Percentiles rank a stretch among this genome's conserved stretches.
These are phyloP conservation scores for Pseudomassariella vexata DNA, from an alignment of 2,329 filamentous ascomycete genomes.

Conservation along the genomic window DNA sequence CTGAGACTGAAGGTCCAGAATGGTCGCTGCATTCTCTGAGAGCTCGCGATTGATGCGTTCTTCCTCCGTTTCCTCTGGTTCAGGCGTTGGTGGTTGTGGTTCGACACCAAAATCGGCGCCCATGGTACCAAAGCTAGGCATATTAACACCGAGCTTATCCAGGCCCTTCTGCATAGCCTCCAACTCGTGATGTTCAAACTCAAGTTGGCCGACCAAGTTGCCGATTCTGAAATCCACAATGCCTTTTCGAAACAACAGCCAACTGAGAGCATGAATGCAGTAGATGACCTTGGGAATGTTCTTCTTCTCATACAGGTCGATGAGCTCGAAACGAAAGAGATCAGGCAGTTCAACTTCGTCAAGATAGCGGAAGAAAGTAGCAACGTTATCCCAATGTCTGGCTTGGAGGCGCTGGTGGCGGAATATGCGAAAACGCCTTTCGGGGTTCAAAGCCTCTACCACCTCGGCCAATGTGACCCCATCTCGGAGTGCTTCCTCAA, in stretches of 20 bases:
- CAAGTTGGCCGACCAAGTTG: constrained; percentile 90
- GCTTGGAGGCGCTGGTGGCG: constrained; percentile 80
- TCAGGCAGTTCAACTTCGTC: constrained; percentile 90
- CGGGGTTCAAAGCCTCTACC: constrained; percentile 80
- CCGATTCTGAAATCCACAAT: constrained; percentile 95
- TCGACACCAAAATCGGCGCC: constrained; percentile 91
- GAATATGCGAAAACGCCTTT: constrained; percentile 75
- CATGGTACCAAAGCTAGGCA: constrained; percentile 98
- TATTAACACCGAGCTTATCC: constrained; percentile 88
- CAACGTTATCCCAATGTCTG: constrained; percentile 96
- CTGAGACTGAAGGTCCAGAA: constrained; percentile 82
- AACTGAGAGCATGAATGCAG: constrained; percentile 94
- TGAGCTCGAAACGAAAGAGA: constrained; percentile 92
- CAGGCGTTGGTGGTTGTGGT: constrained; percentile 61
- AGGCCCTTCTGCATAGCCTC: constrained; percentile 96
- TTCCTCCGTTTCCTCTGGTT: constrained; percentile 83
- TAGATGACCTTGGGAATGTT: constrained; percentile 99
- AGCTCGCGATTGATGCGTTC: constrained; percentile 81
- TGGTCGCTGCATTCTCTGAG: constrained; percentile 63
- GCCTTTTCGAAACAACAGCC: constrained; percentile 92
- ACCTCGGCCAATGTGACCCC: constrained; percentile 93
- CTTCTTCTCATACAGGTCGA: constrained; percentile 98
- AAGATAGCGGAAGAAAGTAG: constrained; percentile 89
- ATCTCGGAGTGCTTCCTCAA: constrained; percentile 88
- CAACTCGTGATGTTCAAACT: constrained; percentile 96